Base-by-base conservation (phyloP, 306 rosid genomes). In the Trifolium dubium region DNA sequence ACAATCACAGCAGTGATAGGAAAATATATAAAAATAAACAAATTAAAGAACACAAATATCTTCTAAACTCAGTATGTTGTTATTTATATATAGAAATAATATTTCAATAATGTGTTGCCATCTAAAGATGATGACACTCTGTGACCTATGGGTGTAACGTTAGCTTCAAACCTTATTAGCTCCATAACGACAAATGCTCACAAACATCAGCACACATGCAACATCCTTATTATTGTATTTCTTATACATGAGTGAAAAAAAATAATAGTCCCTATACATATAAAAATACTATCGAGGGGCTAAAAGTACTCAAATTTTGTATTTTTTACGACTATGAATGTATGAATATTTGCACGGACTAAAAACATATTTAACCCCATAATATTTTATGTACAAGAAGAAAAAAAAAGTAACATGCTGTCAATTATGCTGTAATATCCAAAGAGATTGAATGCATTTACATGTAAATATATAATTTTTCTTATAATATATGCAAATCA, bases 51-150 rank as follows among this genome's bases (percentile, higher is more conserved):
- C 73, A 28, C 56, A 59, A 58, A 67, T 51, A 67, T 18, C 50
- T 67, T 75, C 37, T 23, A 59, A 29, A 15, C 67, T 41, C 15
- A 72, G 58, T 44, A 40, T 55, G 56, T 71, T 55, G 53, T 14
- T 12, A 28, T 55, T 70, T 18, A 31, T 43, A 43, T 28, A 37
- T 30, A 11, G 75, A 72, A 56, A n/a, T 79, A 58, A 30, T 12
- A 59, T 67, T 51, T 75, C 72, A 60, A 79, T 32, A 35, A 71
- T 19, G 62, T 0, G 28, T 4, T 41, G 60, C 60, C 63, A 59
- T 83, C 71, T 44, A 67, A 49, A 23, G 5, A 67, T 46, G 31
- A 77, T 3, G 28, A 39, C 19, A 50, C 39, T 18, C 14, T 72
- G 54, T 10, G 11, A 59, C 23, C 44, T 72, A 55, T 15, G 6